These are phyloP conservation scores for Torrubiellomyces zombiae DNA, from an alignment of 2,329 filamentous ascomycete species.

Conservation along the genomic window DNA sequence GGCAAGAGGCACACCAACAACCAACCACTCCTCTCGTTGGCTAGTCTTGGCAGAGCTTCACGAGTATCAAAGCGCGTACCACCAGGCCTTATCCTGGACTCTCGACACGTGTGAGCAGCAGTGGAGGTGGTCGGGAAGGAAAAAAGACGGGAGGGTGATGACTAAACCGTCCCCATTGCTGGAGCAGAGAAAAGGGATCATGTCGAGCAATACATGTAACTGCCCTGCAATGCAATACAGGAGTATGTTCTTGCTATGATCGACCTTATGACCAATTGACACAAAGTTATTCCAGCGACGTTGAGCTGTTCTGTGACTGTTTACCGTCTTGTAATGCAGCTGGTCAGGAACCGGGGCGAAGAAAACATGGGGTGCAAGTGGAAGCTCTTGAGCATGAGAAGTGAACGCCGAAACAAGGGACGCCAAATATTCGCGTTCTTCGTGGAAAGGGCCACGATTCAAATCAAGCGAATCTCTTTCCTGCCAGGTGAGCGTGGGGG, in stretches of 20 bases:
- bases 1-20: too few species aligned
- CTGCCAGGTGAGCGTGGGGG: conserved; percentile 9
- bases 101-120: too few species aligned
- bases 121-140: too few species aligned
- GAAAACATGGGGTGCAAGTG: conserved; percentile 10
- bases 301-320: conserved; percentile 6
- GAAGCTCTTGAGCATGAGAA: conserved; percentile 10
- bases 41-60: too few species aligned
- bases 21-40: too few species aligned
- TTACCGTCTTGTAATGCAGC: conserved; percentile 7
- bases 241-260: conserved; percentile 10
- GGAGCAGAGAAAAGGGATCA: conserved; percentile 9
- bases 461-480: conserved; percentile 9
- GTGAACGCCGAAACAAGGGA: conserved; percentile 10
- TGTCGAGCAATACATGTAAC: conserved; percentile 8
- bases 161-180: conserved; percentile 1
- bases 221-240: conserved; percentile 9
- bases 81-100: too few species aligned
- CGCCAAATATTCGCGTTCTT: conserved; percentile 10
- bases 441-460: conserved; percentile 11
- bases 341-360: conserved; percentile 12
- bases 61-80: too few species aligned
- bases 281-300: conserved; percentile 6
- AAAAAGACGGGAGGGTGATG: too few species aligned
- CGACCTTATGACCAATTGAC: conserved; percentile 9